Conservation (phyloP, 768 basidiomycete genomes). For the Amanita polypyramis region DNA sequence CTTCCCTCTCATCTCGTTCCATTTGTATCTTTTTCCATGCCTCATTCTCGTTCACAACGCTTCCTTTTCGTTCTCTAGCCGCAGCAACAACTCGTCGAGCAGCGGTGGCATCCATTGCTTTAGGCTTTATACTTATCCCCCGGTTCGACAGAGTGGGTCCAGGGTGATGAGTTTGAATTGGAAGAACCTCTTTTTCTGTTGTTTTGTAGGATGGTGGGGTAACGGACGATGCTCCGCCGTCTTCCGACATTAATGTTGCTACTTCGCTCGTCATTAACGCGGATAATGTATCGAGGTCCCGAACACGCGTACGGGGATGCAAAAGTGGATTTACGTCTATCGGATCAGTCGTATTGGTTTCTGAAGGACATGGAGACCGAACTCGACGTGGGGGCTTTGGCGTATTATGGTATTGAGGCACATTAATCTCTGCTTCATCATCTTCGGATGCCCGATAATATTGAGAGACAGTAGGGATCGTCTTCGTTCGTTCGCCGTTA, state of each 20-base stretch:
- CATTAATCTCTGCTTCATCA: background rate
- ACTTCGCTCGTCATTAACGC: background rate
- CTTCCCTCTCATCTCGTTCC: conserved; percentile 59
- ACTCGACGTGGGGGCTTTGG: conserved; percentile 16
- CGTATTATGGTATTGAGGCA: conserved; percentile 15
- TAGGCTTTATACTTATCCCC: background rate
- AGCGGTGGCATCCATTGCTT: conserved; percentile 12
- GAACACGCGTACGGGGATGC: conserved; percentile 7
- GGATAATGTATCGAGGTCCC: background rate
- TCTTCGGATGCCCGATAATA: too few species aligned
- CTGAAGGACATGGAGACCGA: conserved; percentile 7
- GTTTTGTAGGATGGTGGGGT: conserved; percentile 17
- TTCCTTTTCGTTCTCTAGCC: conserved; percentile 33
- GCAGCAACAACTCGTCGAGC: conserved; percentile 20
- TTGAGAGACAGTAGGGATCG: background rate
- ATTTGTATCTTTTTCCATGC: conserved; percentile 72
- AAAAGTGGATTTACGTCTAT: conserved; percentile 8
- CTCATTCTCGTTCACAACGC: conserved; percentile 56
- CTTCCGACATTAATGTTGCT: conserved; percentile 10
- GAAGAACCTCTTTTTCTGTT: conserved; percentile 9
- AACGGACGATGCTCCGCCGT: conserved; percentile 11
- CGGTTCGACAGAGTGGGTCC: background rate
- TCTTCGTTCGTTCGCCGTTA: background rate
- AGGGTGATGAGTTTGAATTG: background rate
- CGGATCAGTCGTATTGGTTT: conserved; percentile 8